Evolutionary conservation across 2,329 filamentous ascomycete species (phyloP).

Genomic region (Fusarium penzigii): DNA sequence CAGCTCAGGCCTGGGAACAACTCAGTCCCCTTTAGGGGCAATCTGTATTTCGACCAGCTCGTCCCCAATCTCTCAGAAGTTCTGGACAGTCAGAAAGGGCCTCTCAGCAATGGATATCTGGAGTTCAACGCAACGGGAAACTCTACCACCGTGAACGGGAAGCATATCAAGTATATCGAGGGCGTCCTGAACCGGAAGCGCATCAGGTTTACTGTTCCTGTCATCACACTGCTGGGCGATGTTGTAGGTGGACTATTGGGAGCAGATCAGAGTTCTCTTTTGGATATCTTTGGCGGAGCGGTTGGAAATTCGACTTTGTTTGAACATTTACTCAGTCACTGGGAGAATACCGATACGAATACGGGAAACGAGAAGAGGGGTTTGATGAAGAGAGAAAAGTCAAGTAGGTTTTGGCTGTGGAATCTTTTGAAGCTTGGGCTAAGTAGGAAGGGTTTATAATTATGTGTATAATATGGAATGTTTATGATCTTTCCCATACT

Average conservation of each 20-base stretch:
- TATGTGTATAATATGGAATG: too few species aligned
- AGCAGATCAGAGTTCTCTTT: constrained; percentile 30
- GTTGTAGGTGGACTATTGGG: constrained; percentile 38
- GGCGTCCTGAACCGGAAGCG: constrained; percentile 42
- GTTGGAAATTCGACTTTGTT: constrained; percentile 43
- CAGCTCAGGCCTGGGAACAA: constrained; percentile 46
- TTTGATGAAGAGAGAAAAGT: neutral
- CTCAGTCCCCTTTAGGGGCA: constrained; percentile 40
- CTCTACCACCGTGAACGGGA: constrained; percentile 41
- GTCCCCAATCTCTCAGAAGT: constrained; percentile 44
- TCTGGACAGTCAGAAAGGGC: constrained; percentile 37
- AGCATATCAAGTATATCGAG: constrained; percentile 47
- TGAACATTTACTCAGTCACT: constrained; percentile 38
- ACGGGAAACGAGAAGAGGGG: neutral
- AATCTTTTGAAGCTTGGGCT: neutral
- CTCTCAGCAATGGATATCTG: constrained; percentile 42
- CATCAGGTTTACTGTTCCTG: constrained; percentile 37
- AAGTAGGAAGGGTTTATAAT: neutral
- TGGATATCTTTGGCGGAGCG: constrained; percentile 38
- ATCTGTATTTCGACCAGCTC: constrained; percentile 42
- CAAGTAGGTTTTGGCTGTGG: neutral
- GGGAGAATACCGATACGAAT: constrained; percentile 20
- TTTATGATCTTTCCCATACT: too few species aligned
- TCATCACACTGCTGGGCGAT: constrained; percentile 41
- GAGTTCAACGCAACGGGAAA: constrained; percentile 44